Evolutionary conservation across 768 basidiomycete species (phyloP).

Genomic region (Cystobasidium ongulense): DNA sequence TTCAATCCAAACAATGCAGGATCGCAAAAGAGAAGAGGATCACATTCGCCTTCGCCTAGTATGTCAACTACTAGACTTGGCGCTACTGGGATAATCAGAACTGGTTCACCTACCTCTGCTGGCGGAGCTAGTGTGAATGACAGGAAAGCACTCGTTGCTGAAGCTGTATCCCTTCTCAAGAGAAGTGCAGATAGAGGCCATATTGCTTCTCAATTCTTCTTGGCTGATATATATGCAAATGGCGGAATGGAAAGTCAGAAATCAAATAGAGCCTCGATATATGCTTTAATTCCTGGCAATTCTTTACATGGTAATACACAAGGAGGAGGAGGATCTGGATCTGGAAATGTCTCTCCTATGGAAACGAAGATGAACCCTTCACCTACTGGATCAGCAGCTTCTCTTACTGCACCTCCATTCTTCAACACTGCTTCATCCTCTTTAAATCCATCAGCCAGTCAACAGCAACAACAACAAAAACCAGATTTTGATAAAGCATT

Average conservation of each 20-base stretch:
- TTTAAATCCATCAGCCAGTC: background rate
- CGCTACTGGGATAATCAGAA: background rate
- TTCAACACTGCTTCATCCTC: background rate
- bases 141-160: slow-evolving; percentile 66
- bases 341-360: slow-evolving; percentile 32
- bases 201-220: slow-evolving; percentile 88
- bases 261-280: slow-evolving; percentile 2
- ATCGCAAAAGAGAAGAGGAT: background rate
- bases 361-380: background rate
- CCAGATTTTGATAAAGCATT: slow-evolving; percentile 97
- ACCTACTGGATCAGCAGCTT: background rate
- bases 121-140: slow-evolving; percentile 31
- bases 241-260: slow-evolving; percentile 47
- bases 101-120: slow-evolving; percentile 24
- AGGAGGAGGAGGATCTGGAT: slow-evolving; percentile 27
- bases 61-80: background rate
- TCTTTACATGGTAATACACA: background rate
- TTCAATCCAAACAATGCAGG: background rate
- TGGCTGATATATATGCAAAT: slow-evolving; percentile 96
- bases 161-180: slow-evolving; percentile 78
- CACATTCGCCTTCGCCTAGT: background rate
- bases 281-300: background rate
- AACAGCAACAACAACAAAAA: slow-evolving; percentile 43
- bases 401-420: background rate
- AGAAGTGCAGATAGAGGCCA: slow-evolving; percentile 89